Base-by-base conservation (phyloP, 192 early-diverging fungal genomes). In the Podila verticillata region DNA sequence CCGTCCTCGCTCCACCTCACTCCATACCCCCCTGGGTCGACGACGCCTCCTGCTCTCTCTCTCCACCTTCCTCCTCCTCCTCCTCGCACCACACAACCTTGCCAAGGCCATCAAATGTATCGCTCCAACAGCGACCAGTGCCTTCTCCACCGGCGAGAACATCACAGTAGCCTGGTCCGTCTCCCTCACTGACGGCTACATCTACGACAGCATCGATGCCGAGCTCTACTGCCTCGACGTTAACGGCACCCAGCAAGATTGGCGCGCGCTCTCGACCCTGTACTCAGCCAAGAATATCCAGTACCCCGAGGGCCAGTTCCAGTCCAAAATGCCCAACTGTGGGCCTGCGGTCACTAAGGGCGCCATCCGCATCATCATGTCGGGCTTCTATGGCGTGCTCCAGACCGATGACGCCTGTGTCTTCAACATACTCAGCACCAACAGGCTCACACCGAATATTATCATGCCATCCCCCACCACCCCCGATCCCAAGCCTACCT, bases 71-170 rank as follows among this genome's bases (percentile, higher is more conserved):
- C 34, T 65, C 65, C 2, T n/a, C 28, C 51, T 51, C 30, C 19
- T 29, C 39, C 9, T 22, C 49, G n/a, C n/a, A 15, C 47, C 19
- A 15, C 26, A 54, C 20, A 20, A 36, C 20, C 65, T 57, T 54
- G 29, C 65, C 71, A 32, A 31, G 26, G 70, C 78, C 7, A 15
- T 81, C 9, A 59, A 65, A 51, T 81, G 70, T 48, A 12, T 59
- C 15, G 65, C 24, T 9, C 71, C 66, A 3, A 6, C 24, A 20
- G 2, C 39, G 15, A 24, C 4, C 22, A 68, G 49, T 56, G 34
- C 62, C 13, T 63, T 57, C n/a, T 32, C 26, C n/a, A 36, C 72
- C 10, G 69, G 69, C 19, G 12, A 64, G 17, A 24, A 3, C 26
- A 22, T 74, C n/a, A 8, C 20, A 7, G 22, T 81, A 13, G 29